These are phyloP conservation scores for Phialophora macrospora DNA, from an alignment of 2,329 filamentous ascomycete species.

Conservation along the genomic window DNA sequence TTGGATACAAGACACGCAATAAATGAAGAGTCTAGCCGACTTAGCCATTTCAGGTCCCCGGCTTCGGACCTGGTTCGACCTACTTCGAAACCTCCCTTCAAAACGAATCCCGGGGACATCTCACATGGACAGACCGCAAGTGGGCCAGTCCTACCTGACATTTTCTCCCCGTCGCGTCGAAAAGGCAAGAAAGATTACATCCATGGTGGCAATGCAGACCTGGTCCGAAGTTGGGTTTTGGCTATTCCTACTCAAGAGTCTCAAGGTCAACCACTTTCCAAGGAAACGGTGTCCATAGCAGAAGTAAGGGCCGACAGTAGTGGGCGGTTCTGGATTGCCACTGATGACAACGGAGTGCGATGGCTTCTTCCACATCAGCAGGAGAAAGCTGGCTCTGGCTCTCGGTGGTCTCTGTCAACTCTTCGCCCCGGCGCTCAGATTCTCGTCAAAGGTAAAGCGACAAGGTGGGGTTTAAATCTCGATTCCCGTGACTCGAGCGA, in stretches of 20 bases:
- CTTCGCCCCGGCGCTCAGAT: slow-evolving; percentile 20
- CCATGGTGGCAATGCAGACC: slow-evolving; percentile 32
- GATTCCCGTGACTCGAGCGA: not conserved
- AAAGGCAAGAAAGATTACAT: slow-evolving; percentile 36
- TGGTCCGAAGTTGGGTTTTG: slow-evolving; percentile 34
- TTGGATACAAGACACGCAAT: not conserved
- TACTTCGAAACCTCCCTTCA: slow-evolving; percentile 23
- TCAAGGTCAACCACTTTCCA: slow-evolving; percentile 1
- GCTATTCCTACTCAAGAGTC: slow-evolving; percentile 33
- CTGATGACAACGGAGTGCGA: slow-evolving; percentile 18
- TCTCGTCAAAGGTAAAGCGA: slow-evolving; percentile 29
- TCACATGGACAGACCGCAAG: slow-evolving; percentile 2
- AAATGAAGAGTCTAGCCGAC: slow-evolving; percentile 11
- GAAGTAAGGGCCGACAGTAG: slow-evolving; percentile 23
- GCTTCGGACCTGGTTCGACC: not conserved
- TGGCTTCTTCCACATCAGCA: slow-evolving; percentile 33
- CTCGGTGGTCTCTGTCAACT: not conserved
- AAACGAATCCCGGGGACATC: slow-evolving; percentile 2
- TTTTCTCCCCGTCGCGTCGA: slow-evolving; percentile 38
- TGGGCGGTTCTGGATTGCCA: slow-evolving; percentile 28
- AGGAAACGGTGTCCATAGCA: slow-evolving; percentile 18
- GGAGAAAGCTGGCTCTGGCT: slow-evolving; percentile 2
- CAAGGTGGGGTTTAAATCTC: slow-evolving; percentile 26
- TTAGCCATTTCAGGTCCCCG: slow-evolving; percentile 14
- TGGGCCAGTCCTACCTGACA: slow-evolving; percentile 32